Evolutionary conservation across 495 filamentous ascomycete genomes (phyloP), one percentile per base, ranked within the genome.

Genomic region (Penicillium lividum): DNA sequence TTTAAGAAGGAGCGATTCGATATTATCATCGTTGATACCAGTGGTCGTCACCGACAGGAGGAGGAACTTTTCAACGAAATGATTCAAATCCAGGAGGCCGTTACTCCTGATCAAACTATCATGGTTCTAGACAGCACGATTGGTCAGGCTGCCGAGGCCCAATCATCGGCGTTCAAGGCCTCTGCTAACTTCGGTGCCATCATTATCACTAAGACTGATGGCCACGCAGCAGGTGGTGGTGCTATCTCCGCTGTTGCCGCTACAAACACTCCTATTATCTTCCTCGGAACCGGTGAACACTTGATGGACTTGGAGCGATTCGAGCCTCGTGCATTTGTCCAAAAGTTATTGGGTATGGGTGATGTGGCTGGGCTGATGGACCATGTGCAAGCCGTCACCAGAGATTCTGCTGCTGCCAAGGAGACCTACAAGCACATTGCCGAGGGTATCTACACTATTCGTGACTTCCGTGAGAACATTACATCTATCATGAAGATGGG

Each of bases 401-500:
- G 97, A 42, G 93, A 99, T 68, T 79, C 75, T 3, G 74, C 74
- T 27, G 64, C 68, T 22, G 92, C 96, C 53, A 97, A 98, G 75
- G 94, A 97, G 62, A 97, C 94, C 11, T 97, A 98, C 83, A 98
- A 98, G 80, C 93, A 99, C 73, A 93, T 99, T 57, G 86, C 89
- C 9, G 93, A 96, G 67, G 94, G 94, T 49, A 92, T 96, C 59
- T 99, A 98, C 77, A 97, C 95, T 0, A 75, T 99, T 48, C 88
- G 94, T 50, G 94, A 99, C 71, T 83, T 99, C 60, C 85, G 95
- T 30, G 94, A 98, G 67, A 95, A 99, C 73, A 84, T 99, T 30
- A 86, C 86, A 40, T 98, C 97, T 56, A 96, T 99, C 70, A 97
- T 97, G 93, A 99, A 99, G 76, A 98, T 99, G 94, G 94, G 94